Evolutionary conservation across 129 eudicot genomes (phyloP).

Genomic region (Apium graveolens): DNA sequence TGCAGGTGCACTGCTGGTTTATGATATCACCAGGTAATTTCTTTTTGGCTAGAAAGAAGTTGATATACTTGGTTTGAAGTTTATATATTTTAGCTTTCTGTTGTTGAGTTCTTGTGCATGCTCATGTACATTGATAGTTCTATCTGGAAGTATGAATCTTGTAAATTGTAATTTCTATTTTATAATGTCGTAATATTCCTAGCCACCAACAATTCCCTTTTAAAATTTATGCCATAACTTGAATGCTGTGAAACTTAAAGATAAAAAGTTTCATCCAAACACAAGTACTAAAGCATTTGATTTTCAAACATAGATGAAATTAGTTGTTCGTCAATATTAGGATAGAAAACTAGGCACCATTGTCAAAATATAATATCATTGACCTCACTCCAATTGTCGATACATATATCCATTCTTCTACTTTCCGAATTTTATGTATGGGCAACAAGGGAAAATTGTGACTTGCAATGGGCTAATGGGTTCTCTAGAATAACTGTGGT

Average conservation of each 20-base stretch:
- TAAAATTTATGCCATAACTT: too few relatives aligned
- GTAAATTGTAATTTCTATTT: too few relatives aligned
- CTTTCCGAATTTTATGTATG: background rate
- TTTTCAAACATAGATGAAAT: too few relatives aligned
- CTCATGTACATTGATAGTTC: background rate
- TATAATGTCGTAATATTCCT: too few relatives aligned
- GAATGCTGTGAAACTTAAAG: too few relatives aligned
- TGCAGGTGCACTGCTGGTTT: conserved; percentile 96
- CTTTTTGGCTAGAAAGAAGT: background rate
- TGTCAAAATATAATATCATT: too few relatives aligned
- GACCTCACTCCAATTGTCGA: too few relatives aligned
- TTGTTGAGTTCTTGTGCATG: background rate
- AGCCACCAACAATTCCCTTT: too few relatives aligned
- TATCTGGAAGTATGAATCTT: background rate
- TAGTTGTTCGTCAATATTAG: too few relatives aligned
- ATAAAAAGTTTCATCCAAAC: too few relatives aligned
- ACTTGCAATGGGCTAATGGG: background rate
- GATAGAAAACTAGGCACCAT: background rate
- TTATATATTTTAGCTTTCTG: background rate
- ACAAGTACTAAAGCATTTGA: too few relatives aligned
- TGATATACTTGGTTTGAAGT: background rate
- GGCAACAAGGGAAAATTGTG: background rate
- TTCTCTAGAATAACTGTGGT: too few relatives aligned
- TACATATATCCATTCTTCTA: background rate
- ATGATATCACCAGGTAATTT: conserved; percentile 73